Evolutionary conservation across 2,329 filamentous ascomycete genomes (phyloP).

Genomic region (Hymenoscyphus albidus): DNA sequence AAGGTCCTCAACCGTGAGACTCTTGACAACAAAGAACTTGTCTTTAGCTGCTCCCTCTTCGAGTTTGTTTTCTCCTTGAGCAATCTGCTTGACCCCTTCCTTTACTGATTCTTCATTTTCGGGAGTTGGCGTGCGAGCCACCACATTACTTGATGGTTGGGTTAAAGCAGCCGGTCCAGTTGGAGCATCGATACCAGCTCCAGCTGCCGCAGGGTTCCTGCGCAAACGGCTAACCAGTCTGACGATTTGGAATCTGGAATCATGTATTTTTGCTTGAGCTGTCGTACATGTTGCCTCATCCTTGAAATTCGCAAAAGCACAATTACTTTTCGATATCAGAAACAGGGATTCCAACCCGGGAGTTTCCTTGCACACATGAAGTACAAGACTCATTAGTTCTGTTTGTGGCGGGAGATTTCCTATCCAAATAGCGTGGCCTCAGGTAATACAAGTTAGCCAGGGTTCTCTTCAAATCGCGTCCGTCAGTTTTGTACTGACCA

Average conservation of each 20-base stretch:
- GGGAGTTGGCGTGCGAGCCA: constrained; percentile 27
- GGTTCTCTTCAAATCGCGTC: constrained; percentile 6
- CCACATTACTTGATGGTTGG: constrained; percentile 22
- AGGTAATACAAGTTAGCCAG: constrained; percentile 46
- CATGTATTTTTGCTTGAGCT: constrained; percentile 82
- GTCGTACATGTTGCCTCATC: constrained; percentile 70
- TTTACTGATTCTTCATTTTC: constrained; percentile 32
- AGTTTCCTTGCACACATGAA: constrained; percentile 78
- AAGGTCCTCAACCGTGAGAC: constrained; percentile 83
- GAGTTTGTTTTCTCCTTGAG: constrained; percentile 8
- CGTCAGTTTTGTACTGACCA: constrained; percentile 43
- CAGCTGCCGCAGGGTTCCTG: constrained; percentile 44
- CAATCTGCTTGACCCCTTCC: constrained; percentile 12
- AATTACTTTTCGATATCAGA: constrained; percentile 94
- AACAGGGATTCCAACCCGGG: constrained; percentile 83
- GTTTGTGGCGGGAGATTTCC: constrained; percentile 87
- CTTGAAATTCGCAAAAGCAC: constrained; percentile 92
- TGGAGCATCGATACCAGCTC: constrained; percentile 28
- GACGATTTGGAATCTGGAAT: constrained; percentile 83
- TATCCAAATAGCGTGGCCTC: constrained; percentile 91
- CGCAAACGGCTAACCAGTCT: constrained; percentile 81
- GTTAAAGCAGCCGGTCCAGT: constrained; percentile 32
- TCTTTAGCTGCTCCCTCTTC: constrained; percentile 46
- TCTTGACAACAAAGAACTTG: constrained; percentile 90
- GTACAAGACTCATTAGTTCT: constrained; percentile 77